Evolutionary conservation across 495 filamentous ascomycete species (phyloP).

Genomic region (Parathielavia appendiculata): DNA sequence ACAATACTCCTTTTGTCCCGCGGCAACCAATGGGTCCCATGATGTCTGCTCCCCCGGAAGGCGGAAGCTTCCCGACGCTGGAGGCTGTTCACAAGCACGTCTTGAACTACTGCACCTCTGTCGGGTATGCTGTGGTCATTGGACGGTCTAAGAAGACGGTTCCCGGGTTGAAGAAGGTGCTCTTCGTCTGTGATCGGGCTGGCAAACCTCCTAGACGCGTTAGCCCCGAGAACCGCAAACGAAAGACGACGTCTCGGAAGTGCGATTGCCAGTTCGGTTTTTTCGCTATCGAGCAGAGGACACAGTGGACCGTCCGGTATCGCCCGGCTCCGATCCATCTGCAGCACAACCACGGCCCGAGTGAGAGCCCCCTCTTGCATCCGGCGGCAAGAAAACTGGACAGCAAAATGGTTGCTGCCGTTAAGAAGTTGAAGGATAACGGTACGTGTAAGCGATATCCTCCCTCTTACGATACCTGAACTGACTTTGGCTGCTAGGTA

Average conservation of each 20-base stretch:
- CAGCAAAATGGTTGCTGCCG: constrained; percentile 53
- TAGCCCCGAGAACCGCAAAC: constrained; percentile 48
- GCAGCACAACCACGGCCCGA: constrained; percentile 52
- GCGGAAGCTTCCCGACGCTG: constrained; percentile 50
- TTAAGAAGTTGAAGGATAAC: constrained; percentile 51
- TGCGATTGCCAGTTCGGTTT: constrained; percentile 56
- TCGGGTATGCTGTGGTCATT: constrained; percentile 55
- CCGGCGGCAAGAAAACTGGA: constrained; percentile 53
- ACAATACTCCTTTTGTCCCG: constrained; percentile 40
- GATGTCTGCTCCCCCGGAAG: constrained; percentile 53
- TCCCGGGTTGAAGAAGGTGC: constrained; percentile 53
- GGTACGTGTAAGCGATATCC: constrained; percentile 34
- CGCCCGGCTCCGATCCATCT: constrained; percentile 47
- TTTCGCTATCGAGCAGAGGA: constrained; percentile 53
- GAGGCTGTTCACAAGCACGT: constrained; percentile 52
- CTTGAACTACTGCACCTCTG: constrained; percentile 49
- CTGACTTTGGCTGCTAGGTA: constrained; percentile 37
- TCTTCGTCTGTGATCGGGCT: constrained; percentile 54
- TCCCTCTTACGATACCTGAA: neutral
- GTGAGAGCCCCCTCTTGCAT: constrained; percentile 51
- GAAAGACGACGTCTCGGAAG: constrained; percentile 54
- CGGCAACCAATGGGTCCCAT: constrained; percentile 41
- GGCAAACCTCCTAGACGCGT: constrained; percentile 51
- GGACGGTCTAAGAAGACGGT: constrained; percentile 55
- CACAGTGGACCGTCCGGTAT: constrained; percentile 53